Percentiles rank a stretch among this genome's conserved stretches.
Evolutionary conservation across 2,329 filamentous ascomycete species (phyloP).

Genomic region (Xylaria arbuscula): DNA sequence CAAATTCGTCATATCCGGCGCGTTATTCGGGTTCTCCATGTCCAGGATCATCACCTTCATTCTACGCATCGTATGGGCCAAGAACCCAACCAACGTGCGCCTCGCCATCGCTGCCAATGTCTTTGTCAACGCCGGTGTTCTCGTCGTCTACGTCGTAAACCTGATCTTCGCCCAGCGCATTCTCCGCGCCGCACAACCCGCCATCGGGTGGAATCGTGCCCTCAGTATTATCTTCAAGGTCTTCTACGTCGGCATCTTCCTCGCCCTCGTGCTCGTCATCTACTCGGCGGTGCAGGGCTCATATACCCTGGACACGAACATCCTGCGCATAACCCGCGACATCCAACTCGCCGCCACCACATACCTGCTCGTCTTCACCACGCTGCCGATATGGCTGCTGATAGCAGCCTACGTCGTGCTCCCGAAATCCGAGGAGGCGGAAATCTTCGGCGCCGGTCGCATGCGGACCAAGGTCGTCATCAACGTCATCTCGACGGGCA

Average conservation of each 20-base stretch:
- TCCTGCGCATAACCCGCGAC: slow-evolving; percentile 41
- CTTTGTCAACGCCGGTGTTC: slow-evolving; percentile 53
- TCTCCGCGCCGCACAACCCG: slow-evolving; percentile 53
- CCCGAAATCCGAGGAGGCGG: slow-evolving; percentile 42
- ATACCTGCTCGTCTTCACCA: slow-evolving; percentile 48
- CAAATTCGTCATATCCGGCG: slow-evolving; percentile 54
- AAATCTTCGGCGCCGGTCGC: slow-evolving; percentile 51
- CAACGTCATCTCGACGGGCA: slow-evolving; percentile 40
- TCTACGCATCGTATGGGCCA: slow-evolving; percentile 53
- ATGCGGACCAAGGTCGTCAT: slow-evolving; percentile 48
- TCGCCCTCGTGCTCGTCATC: slow-evolving; percentile 50
- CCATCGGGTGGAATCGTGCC: slow-evolving; percentile 50
- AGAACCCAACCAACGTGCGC: slow-evolving; percentile 43
- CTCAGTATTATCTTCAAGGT: slow-evolving; percentile 46
- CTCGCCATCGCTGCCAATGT: slow-evolving; percentile 52
- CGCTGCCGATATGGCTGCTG: slow-evolving; percentile 45
- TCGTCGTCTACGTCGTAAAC: slow-evolving; percentile 53
- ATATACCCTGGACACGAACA: slow-evolving; percentile 44
- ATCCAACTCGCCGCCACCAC: slow-evolving; percentile 47
- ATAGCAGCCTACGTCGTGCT: slow-evolving; percentile 47
- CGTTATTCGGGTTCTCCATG: slow-evolving; percentile 54
- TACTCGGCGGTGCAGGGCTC: slow-evolving; percentile 46
- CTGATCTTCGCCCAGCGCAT: slow-evolving; percentile 55
- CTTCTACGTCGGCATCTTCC: slow-evolving; percentile 46
- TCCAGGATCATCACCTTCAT: slow-evolving; percentile 50